Conservation (phyloP, 768 basidiomycete genomes). For the Suillus plorans region DNA sequence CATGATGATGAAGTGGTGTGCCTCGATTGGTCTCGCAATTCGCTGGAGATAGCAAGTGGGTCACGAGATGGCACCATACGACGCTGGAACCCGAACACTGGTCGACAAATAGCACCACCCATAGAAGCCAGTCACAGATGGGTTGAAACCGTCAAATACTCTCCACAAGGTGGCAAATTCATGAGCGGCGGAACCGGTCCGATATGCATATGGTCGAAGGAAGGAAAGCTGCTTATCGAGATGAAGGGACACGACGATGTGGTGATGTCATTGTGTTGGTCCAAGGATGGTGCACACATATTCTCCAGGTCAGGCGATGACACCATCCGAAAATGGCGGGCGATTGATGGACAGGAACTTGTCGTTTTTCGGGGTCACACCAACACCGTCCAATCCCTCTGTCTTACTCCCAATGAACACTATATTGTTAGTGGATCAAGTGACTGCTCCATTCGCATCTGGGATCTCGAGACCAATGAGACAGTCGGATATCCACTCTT, state of each 20-base stretch:
- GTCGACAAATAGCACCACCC: background rate
- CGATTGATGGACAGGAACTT: background rate
- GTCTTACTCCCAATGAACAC: background rate
- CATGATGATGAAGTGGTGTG: background rate
- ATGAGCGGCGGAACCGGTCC: background rate
- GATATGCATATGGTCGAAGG: background rate
- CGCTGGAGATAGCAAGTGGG: background rate
- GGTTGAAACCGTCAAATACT: background rate
- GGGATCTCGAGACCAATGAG: background rate
- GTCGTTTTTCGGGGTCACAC: background rate
- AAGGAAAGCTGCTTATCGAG: background rate
- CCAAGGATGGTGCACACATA: background rate
- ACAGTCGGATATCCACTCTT: constrained; percentile 44
- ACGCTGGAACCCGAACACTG: constrained; percentile 12
- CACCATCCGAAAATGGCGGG: background rate
- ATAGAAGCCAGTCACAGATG: background rate
- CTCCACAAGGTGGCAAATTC: background rate
- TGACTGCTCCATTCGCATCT: background rate
- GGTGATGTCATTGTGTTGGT: background rate
- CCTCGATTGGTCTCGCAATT: background rate
- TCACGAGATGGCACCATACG: constrained; percentile 9
- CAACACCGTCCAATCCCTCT: background rate
- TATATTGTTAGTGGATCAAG: background rate
- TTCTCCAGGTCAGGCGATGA: fast-evolving
- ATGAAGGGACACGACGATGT: background rate